Conservation (phyloP, 768 basidiomycete genomes). For the Lactifluus piperatus region DNA sequence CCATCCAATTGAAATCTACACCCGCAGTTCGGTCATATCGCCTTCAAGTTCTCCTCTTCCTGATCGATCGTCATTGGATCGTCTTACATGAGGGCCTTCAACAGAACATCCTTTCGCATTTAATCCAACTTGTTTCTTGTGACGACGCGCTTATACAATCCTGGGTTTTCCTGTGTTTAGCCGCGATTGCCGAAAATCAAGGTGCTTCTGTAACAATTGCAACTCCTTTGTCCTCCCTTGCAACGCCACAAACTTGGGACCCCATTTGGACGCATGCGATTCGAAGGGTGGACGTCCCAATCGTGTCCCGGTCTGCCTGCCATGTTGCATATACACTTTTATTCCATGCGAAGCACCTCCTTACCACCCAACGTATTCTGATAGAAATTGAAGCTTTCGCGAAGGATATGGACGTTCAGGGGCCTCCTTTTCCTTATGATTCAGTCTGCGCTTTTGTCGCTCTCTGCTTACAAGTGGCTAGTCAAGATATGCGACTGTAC, state of each 20-base stretch:
- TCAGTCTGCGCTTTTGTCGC: constrained; percentile 81
- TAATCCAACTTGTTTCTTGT: constrained; percentile 52
- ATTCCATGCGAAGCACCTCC: constrained; percentile 31
- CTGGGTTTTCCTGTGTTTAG: constrained; percentile 79
- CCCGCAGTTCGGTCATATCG: constrained; percentile 37
- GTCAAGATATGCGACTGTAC: constrained; percentile 75
- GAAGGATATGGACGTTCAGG: constrained; percentile 84
- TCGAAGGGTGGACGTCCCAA: constrained; percentile 58
- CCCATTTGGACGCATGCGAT: constrained; percentile 76
- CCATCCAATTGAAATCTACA: constrained; percentile 32
- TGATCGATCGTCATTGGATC: constrained; percentile 72
- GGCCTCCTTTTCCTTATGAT: constrained; percentile 79
- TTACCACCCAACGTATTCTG: constrained; percentile 51
- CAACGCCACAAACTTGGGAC: constrained; percentile 43
- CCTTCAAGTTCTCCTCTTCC: constrained; percentile 76
- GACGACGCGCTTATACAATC: constrained; percentile 64
- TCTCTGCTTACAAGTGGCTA: constrained; percentile 58
- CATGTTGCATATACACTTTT: constrained; percentile 56
- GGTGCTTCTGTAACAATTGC: constrained; percentile 8
- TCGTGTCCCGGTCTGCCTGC: constrained; percentile 72
- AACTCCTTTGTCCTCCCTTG: constrained; percentile 1
- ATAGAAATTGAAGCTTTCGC: constrained; percentile 70
- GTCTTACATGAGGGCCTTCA: constrained; percentile 51
- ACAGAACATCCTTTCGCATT: constrained; percentile 42
- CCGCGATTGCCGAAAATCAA: constrained; percentile 45